These are phyloP conservation scores for Chlamydomonas sp. DNA, from an alignment of 139 green algal species.

Conservation along the genomic window DNA sequence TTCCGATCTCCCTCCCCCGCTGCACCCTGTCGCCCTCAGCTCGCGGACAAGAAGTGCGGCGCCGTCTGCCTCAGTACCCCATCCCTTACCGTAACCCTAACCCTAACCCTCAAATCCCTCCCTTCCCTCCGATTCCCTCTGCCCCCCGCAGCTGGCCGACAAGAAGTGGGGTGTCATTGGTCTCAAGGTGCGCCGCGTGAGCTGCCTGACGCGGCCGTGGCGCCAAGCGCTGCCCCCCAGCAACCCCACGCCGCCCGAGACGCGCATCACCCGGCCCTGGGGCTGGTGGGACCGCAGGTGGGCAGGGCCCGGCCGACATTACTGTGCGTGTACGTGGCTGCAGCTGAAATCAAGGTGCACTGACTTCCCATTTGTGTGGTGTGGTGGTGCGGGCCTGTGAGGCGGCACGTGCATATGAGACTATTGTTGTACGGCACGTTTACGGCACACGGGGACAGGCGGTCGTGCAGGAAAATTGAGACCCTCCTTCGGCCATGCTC, in stretches of 20 bases:
- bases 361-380: no score
- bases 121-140: neutral
- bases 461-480: no score
- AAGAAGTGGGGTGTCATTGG: slow-evolving; percentile 59
- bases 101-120: no score
- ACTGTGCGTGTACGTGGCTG: neutral
- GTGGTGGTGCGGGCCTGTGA: no score
- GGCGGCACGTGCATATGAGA: no score
- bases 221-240: neutral
- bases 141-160: slow-evolving; percentile 49
- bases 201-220: neutral
- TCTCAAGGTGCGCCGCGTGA: neutral
- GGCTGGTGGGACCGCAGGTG: slow-evolving; percentile 13
- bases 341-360: no score
- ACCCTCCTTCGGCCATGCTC: no score
- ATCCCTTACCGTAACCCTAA: no score
- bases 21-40: slow-evolving; percentile 16
- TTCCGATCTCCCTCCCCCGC: no score
- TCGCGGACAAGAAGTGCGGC: slow-evolving; percentile 60
- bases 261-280: neutral
- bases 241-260: neutral
- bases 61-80: slow-evolving; percentile 34
- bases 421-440: no score
- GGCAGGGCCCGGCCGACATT: neutral
- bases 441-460: no score